These are phyloP conservation scores for Rhodamnia argentea DNA, from an alignment of 345 rosid species.

Conservation along the genomic window DNA sequence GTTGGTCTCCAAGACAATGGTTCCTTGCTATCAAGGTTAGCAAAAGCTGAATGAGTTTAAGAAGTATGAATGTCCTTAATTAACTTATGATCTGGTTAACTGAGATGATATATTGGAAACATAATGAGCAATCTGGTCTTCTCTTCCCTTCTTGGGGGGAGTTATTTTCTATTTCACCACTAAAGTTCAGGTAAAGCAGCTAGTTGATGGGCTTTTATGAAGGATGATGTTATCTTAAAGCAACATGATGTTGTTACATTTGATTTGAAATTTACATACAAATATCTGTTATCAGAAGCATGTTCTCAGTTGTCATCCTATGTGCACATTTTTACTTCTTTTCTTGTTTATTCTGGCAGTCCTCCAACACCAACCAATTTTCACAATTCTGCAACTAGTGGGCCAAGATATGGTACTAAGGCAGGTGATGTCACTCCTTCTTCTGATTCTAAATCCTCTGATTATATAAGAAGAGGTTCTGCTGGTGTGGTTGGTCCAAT, in stretches of 20 bases:
- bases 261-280: not conserved
- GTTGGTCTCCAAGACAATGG: not conserved
- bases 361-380: constrained; percentile 13
- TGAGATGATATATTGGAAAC: not conserved
- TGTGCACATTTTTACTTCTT: not conserved
- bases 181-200: not conserved
- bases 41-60: not conserved
- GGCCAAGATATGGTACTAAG: constrained; percentile 11
- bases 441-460: constrained; percentile 25
- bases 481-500: constrained; percentile 74
- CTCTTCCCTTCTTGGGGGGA: not conserved
- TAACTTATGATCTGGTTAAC: not conserved
- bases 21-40: not conserved
- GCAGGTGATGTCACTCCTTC: constrained; percentile 14
- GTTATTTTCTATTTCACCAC: not conserved
- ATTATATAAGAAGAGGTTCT: constrained; percentile 64
- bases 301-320: not conserved
- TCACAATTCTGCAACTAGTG: constrained; percentile 7
- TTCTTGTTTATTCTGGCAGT: constrained; percentile 17
- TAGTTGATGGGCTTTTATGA: not conserved
- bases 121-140: not conserved
- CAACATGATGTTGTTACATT: not conserved
- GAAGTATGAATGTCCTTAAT: not conserved
- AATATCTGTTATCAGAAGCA: not conserved
- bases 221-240: not conserved